Conservation (phyloP, 2,329 filamentous ascomycete species). For the Dothidotthia symphoricarpi region DNA sequence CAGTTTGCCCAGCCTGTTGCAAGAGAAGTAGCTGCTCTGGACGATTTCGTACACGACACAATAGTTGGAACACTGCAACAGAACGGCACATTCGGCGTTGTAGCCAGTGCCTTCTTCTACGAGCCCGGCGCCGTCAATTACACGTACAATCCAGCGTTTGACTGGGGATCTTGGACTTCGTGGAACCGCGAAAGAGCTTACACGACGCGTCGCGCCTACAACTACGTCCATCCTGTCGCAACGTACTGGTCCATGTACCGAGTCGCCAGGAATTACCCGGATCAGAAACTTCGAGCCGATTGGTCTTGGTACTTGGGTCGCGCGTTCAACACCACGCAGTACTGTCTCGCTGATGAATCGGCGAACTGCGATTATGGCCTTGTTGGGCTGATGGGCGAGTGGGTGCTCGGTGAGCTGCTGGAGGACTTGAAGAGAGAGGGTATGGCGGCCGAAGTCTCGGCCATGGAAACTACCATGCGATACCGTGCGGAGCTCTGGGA, state of each 20-base stretch:
- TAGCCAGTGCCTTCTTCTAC: slow-evolving; percentile 59
- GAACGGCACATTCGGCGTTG: slow-evolving; percentile 47
- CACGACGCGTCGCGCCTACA: slow-evolving; percentile 54
- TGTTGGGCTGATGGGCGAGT: slow-evolving; percentile 60
- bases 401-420: slow-evolving; percentile 56
- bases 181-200: slow-evolving; percentile 53
- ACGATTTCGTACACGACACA: slow-evolving; percentile 54
- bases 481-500: slow-evolving; percentile 53
- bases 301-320: slow-evolving; percentile 59
- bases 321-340: slow-evolving; percentile 52
- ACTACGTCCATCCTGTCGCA: slow-evolving; percentile 59
- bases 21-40: slow-evolving; percentile 53
- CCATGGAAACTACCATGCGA: slow-evolving; percentile 50
- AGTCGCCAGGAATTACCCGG: slow-evolving; percentile 52
- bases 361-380: slow-evolving; percentile 44
- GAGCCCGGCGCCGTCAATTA: slow-evolving; percentile 49
- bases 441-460: slow-evolving; percentile 40
- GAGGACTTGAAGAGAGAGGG: slow-evolving; percentile 53
- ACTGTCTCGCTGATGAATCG: slow-evolving; percentile 39
- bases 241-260: slow-evolving; percentile 60
- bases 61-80: slow-evolving; percentile 50
- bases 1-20: slow-evolving; percentile 52
- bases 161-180: slow-evolving; percentile 54
- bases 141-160: slow-evolving; percentile 44
- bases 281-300: slow-evolving; percentile 42